Base-by-base conservation (phyloP, 2,329 filamentous ascomycete genomes). In the Tolypocladium pustulatum region DNA sequence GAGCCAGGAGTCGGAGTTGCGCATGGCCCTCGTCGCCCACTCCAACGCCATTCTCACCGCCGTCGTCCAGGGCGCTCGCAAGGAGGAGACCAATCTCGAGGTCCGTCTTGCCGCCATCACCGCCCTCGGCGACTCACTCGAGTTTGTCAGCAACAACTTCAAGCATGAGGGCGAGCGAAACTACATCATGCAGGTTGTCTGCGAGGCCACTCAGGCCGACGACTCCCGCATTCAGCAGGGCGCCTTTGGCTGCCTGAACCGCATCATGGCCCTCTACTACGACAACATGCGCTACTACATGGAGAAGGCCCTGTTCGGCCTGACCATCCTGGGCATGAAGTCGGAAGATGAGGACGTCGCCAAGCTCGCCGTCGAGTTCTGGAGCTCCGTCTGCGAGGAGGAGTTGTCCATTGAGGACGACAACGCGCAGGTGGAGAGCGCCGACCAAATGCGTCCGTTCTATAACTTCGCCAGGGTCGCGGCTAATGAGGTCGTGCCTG, bases 281-380 rank as follows among this genome's bases (percentile, higher is more conserved):
- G 94, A 99, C 69, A 95, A 97, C 79, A 99, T 99, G 94, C 88
- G 92, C 69, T 99, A 97, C 77, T 99, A 99, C 80, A 99, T 99
- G 94, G 94, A 99, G 81, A 97, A 97, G 84, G 94, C 94, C 40
- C 83, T 99, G 51, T 99, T 99, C 68, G 94, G 94, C 60, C 82
- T 99, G 46, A 99, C 94, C 43, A 96, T 99, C 63, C 87, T 96
- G 72, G 94, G 94, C 66, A 99, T 99, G 94, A 97, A 96, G 84
- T 95, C 86, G 68, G 88, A 92, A 9, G 94, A 99, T 67, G 94
- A 99, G 75, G 94, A 99, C 72, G 94, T 99, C 57, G 90, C 94
- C 62, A 99, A 99, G 82, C 82, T 99, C 59, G 94, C 94, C 41
- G 91, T 99, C 65, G 94, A 99, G 73, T 99, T 99, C 78, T 99